These are phyloP conservation scores for Cornus florida DNA, from an alignment of 148 eudicot species.

Conservation along the genomic window DNA sequence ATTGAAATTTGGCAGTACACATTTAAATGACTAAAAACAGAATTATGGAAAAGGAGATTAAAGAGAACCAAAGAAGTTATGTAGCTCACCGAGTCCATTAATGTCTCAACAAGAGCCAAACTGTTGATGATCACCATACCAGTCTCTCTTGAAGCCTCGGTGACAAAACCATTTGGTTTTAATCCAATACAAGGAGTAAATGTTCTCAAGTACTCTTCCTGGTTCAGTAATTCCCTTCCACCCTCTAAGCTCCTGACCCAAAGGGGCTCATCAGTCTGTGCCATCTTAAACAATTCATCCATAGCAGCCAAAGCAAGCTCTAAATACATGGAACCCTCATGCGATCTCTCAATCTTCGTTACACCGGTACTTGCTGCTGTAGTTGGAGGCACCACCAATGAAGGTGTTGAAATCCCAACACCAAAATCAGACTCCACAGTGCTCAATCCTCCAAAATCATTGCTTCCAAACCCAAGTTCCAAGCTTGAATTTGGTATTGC, in stretches of 20 bases:
- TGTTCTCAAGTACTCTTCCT: constrained; percentile 66
- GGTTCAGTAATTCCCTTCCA: constrained; percentile 62
- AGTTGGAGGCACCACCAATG: constrained; percentile 45
- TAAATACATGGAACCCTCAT: constrained; percentile 80
- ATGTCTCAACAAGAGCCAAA: constrained; percentile 84
- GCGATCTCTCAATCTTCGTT: constrained; percentile 45
- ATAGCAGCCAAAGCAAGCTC: constrained; percentile 94
- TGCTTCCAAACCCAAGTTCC: constrained; percentile 75
- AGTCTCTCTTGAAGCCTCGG: constrained; percentile 82
- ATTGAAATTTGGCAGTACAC: not conserved
- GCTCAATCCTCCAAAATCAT: constrained; percentile 54
- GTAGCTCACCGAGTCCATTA: constrained; percentile 82
- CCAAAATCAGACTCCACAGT: constrained; percentile 50
- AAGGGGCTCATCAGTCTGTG: constrained; percentile 77
- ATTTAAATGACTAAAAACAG: not conserved
- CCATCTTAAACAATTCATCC: constrained; percentile 87
- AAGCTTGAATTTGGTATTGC: constrained; percentile 69
- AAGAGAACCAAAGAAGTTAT: not conserved
- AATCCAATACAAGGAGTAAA: constrained; percentile 65
- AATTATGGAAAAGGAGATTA: not conserved
- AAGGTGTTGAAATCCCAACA: constrained; percentile 45
- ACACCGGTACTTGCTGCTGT: constrained; percentile 30
- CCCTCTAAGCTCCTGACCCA: constrained; percentile 78
- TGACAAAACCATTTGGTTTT: constrained; percentile 73
- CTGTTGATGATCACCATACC: constrained; percentile 93